Conservation (phyloP, 148 eudicot genomes). For the Oxyria digyna region DNA sequence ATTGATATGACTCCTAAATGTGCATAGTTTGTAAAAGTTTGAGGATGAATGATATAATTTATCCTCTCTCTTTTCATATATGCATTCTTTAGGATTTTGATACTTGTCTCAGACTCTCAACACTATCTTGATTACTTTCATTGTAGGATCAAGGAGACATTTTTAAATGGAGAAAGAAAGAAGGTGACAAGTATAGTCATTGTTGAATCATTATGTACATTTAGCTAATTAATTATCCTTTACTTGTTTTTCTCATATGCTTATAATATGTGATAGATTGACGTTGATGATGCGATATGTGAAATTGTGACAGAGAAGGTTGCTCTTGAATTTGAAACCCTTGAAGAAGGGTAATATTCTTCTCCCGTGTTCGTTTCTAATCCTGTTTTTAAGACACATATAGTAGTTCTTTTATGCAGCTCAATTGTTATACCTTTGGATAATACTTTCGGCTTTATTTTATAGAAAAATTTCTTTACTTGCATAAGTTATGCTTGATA, state of each 20-base stretch:
- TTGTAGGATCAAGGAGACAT: slow-evolving; percentile 73
- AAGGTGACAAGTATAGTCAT: slow-evolving; percentile 80
- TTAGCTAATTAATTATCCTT: background rate
- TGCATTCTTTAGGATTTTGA: background rate
- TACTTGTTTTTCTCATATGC: slow-evolving; percentile 9
- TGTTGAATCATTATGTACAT: background rate
- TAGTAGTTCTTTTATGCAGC: background rate
- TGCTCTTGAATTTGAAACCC: slow-evolving; percentile 82
- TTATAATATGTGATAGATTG: slow-evolving; percentile 44
- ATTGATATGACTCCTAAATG: background rate
- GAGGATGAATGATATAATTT: background rate
- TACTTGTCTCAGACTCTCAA: background rate
- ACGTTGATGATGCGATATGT: slow-evolving; percentile 80
- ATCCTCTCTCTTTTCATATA: background rate
- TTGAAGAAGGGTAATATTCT: slow-evolving; percentile 84
- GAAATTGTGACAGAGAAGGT: slow-evolving; percentile 98
- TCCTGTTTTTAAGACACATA: background rate
- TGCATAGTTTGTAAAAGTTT: background rate
- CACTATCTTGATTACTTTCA: background rate
- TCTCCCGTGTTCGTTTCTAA: background rate
- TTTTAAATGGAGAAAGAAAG: slow-evolving; percentile 74
- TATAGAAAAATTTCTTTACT: background rate
- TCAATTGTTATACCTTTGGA: background rate
- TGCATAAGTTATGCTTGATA: background rate
- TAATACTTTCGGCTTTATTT: background rate